Evolutionary conservation across 805 yeast genomes (phyloP).

Genomic region (Hyphopichia homilentoma): DNA sequence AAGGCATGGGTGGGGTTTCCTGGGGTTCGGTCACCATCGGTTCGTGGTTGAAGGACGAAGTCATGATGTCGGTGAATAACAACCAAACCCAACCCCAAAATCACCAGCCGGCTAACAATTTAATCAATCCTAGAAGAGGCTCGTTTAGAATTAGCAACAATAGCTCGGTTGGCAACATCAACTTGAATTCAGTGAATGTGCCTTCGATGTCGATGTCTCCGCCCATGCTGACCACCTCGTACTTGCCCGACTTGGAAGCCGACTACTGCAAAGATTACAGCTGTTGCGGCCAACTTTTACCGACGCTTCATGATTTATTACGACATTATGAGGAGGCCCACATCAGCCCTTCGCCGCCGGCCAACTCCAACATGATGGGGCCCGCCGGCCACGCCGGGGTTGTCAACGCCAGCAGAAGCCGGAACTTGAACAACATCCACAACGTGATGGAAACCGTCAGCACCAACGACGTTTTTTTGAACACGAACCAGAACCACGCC

Average conservation of each 20-base stretch:
- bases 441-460: conserved; percentile 82
- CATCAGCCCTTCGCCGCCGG: conserved; percentile 57
- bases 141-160: conserved; percentile 26
- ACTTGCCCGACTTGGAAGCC: conserved; percentile 89
- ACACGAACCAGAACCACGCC: conserved; percentile 31
- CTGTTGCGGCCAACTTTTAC: conserved; percentile 90
- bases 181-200: conserved; percentile 16
- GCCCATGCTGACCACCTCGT: conserved; percentile 65
- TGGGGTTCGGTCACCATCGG: conserved; percentile 97
- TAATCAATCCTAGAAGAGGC: conserved; percentile 35
- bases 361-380: conserved; percentile 27
- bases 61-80: conserved; percentile 47
- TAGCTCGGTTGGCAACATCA: conserved; percentile 8
- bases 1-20: conserved; percentile 96
- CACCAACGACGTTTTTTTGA: conserved; percentile 86
- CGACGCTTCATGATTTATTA: conserved; percentile 88
- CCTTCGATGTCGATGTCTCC: conserved; percentile 48
- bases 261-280: conserved; percentile 95
- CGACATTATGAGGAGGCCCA: conserved; percentile 97
- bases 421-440: conserved; percentile 43
- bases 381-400: conserved; percentile 8
- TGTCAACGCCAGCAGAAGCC: conserved; percentile 18
- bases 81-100: conserved; percentile 6
- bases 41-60: conserved; percentile 94
- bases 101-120: conserved; percentile 12